Conservation (phyloP, 352 stramenopile species). For the Thalassiosira exigua region DNA sequence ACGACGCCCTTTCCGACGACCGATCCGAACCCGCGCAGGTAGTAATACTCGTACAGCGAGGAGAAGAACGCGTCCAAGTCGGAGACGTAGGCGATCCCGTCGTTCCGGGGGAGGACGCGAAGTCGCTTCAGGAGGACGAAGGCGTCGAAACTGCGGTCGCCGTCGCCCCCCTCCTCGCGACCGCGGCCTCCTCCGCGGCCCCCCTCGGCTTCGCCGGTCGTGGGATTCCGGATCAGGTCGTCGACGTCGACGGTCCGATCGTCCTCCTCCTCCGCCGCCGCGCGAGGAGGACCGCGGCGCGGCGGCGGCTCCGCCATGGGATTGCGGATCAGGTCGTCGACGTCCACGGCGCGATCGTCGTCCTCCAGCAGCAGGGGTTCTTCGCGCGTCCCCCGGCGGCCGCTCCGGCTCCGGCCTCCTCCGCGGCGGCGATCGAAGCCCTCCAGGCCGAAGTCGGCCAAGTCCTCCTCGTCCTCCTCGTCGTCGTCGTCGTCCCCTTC, state of each 20-base stretch:
- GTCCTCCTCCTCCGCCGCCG: too few species aligned
- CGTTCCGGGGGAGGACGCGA: conserved; percentile 50
- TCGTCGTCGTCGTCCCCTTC: too few species aligned
- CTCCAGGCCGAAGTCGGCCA: conserved; percentile 43
- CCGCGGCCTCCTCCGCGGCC: background rate
- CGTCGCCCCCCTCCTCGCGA: background rate
- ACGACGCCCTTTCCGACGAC: conserved; percentile 86
- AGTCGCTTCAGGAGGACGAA: conserved; percentile 76
- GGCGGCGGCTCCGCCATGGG: background rate
- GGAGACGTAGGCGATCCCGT: conserved; percentile 68
- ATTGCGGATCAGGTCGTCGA: conserved; percentile 38
- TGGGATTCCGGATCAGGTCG: background rate
- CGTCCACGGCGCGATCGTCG: conserved; percentile 22
- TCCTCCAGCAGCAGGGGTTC: conserved; percentile 34
- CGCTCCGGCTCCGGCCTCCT: conserved; percentile 19
- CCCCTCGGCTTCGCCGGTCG: background rate
- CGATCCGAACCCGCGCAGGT: conserved; percentile 70
- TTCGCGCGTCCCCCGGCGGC: background rate
- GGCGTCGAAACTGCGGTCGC: background rate
- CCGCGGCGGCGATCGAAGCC: background rate
- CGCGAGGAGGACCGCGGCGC: too few species aligned
- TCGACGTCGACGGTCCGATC: too few species aligned
- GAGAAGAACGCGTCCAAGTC: conserved; percentile 81
- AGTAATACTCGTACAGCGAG: conserved; percentile 82
- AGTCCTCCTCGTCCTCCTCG: conserved; percentile 39